Base-by-base conservation (phyloP, 371 early-diverging fungal genomes). In the Funneliformis caledonium region DNA sequence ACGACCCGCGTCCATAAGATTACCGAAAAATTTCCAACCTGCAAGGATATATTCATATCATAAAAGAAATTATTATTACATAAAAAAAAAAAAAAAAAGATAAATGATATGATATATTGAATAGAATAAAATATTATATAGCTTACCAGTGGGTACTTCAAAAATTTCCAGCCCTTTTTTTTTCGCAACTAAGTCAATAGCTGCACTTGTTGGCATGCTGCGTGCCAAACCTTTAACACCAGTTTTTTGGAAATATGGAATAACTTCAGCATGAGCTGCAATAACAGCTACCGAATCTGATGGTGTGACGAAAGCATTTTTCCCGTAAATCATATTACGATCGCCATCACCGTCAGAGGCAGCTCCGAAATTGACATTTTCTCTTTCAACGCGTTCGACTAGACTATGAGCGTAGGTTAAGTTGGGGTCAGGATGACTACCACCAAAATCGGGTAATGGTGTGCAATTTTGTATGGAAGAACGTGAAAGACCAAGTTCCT, bases 1-100 rank as follows among this genome's bases (percentile, higher is more conserved):
- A 64, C 94, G 89, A n/a, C 93, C 94, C 42, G 97, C 97, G 84
- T 99, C 99, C 98, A 99, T 98, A 70, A 99, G 87, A 87, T 98
- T 98, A 62, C 99, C 98, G 92, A 99, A 98, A 89, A 98, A 98
- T 88, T 97, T 96, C 95, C 96, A 96, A 48, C 95, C 94, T 80
- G 47, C 4, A 80, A 48, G 26, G 26, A 26, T 26, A 26, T 26
- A 26, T 26, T 26, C 26, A 26, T 26, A 26, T 26, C 26, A 26
- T 26, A 26, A 26, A 26, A 26, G 26, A 26, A 31, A 22, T 48
- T 56, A 11, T 6, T 64, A 31, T 64, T 33, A 64, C 26, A 33
- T 10, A 31, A 31, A n/a, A 33, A 14, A 67, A 31, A n/a, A 33
- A 14, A 67, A 19, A 73, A 22, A 33, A 16, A 22, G n/a, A 45